phyloP scores from a whole-genome alignment of 1,284 basidiomycete species.

The Cryptococcus sp. region DNA sequence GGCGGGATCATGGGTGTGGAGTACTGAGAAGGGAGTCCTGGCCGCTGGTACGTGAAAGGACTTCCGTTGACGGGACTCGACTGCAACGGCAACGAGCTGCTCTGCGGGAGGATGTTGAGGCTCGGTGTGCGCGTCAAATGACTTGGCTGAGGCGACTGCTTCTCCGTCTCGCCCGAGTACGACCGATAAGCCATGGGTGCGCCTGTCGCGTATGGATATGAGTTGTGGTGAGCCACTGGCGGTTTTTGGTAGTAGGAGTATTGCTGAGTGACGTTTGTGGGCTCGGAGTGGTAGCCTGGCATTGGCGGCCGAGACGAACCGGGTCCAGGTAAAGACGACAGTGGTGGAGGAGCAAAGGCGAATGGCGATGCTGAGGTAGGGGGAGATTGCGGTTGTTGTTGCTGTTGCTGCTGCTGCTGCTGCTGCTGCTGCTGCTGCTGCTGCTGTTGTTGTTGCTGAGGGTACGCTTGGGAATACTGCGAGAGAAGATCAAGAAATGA shows the following conservation, averaged over 20 bases:
- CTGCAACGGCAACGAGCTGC: conserved; percentile 14
- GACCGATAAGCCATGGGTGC: conserved; percentile 44
- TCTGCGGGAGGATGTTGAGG: conserved; percentile 7
- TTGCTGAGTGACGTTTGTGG: conserved; percentile 20
- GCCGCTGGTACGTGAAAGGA: conserved; percentile 13
- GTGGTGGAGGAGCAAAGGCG: conserved; percentile 48
- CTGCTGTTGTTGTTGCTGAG: conserved; percentile 8
- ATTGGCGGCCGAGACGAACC: conserved; percentile 30
- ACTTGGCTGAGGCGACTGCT: conserved; percentile 17
- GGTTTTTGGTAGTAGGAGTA: conserved; percentile 27
- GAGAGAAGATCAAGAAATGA: not conserved
- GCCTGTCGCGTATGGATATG: conserved; percentile 33
- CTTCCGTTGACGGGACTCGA: conserved; percentile 16
- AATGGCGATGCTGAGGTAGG: conserved; percentile 45
- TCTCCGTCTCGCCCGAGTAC: conserved; percentile 38
- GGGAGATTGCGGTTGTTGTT: conserved; percentile 27
- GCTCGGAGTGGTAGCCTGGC: conserved; percentile 40
- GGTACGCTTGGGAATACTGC: conserved; percentile 2
- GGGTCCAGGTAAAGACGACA: conserved; percentile 27
- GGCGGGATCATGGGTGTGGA: conserved; percentile 9
- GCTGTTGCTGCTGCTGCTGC: conserved; percentile 19
- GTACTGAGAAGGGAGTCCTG: not conserved
- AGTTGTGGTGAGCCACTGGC: conserved; percentile 13
- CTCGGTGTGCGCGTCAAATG: conserved; percentile 11
- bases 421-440: conserved; percentile 19